Conservation (phyloP, 495 filamentous ascomycete species). For the Penicillium tannophilum region DNA sequence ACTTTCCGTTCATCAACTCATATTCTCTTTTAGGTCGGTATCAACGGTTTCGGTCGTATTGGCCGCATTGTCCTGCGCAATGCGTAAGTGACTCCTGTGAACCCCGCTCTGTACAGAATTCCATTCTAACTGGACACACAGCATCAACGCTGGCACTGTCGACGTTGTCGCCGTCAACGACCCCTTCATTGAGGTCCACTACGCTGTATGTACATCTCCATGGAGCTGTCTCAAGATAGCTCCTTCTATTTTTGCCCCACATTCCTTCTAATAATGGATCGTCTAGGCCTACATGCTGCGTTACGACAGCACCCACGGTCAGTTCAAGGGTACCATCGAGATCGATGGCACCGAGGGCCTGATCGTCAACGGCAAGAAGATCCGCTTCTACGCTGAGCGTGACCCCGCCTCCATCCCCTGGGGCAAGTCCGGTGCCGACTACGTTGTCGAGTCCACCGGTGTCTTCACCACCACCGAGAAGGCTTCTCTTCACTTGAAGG, state of each 20-base stretch:
- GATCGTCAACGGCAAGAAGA: slow-evolving; percentile 89
- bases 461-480: slow-evolving; percentile 99
- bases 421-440: slow-evolving; percentile 83
- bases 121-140: slow-evolving; percentile 50
- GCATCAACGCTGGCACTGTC: slow-evolving; percentile 80
- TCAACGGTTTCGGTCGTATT: slow-evolving; percentile 99
- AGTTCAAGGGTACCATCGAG: slow-evolving; percentile 90
- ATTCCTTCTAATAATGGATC: background rate
- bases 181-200: slow-evolving; percentile 97
- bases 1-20: slow-evolving; percentile 2
- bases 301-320: slow-evolving; percentile 95
- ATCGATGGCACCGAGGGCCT: slow-evolving; percentile 70
- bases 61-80: slow-evolving; percentile 93
- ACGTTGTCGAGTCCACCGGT: slow-evolving; percentile 98
- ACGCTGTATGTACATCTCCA: slow-evolving; percentile 73
- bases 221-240: background rate
- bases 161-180: slow-evolving; percentile 97
- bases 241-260: background rate
- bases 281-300: slow-evolving; percentile 96
- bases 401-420: slow-evolving; percentile 93
- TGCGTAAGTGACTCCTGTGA: slow-evolving; percentile 57
- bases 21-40: slow-evolving; percentile 69
- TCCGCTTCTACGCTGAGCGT: slow-evolving; percentile 93
- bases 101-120: slow-evolving; percentile 14
- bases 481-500: slow-evolving; percentile 94